These are phyloP conservation scores for Syzygium jambos DNA, from an alignment of 345 rosid species.

Conservation along the genomic window DNA sequence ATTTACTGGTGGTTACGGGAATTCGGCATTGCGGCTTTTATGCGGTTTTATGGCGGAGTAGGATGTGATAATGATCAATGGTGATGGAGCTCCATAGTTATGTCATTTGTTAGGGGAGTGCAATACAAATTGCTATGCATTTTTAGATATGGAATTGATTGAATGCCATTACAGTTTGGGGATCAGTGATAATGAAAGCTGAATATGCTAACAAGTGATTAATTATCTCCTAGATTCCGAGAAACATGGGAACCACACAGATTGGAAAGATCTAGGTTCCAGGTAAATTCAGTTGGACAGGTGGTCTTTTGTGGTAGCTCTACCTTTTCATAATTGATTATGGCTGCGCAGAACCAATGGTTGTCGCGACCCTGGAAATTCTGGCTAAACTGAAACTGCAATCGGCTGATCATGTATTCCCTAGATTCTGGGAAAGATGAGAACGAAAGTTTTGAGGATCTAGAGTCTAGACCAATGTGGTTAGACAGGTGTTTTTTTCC, in stretches of 20 bases:
- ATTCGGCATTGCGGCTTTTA: not conserved
- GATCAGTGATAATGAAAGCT: not conserved
- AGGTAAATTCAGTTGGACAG: not conserved
- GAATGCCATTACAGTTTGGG: not conserved
- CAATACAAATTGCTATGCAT: not conserved
- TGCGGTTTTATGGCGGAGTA: not conserved
- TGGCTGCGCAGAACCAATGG: not conserved
- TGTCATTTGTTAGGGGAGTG: not conserved
- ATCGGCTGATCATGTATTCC: not conserved
- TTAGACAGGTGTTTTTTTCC: not conserved
- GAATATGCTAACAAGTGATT: not conserved
- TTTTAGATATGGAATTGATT: not conserved
- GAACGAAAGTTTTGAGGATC: not conserved
- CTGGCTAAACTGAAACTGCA: not conserved
- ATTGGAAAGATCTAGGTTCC: not conserved
- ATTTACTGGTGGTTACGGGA: not conserved
- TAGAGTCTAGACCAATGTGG: not conserved
- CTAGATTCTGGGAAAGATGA: not conserved
- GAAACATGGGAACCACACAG: not conserved
- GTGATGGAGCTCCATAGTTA: not conserved
- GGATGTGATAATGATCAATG: not conserved
- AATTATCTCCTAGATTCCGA: not conserved
- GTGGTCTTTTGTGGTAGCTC: not conserved
- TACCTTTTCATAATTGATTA: not conserved
- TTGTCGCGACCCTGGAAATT: accelerated